Base-by-base conservation (phyloP, 164 flowering plant species). In the Magnolia kwangsiensis region DNA sequence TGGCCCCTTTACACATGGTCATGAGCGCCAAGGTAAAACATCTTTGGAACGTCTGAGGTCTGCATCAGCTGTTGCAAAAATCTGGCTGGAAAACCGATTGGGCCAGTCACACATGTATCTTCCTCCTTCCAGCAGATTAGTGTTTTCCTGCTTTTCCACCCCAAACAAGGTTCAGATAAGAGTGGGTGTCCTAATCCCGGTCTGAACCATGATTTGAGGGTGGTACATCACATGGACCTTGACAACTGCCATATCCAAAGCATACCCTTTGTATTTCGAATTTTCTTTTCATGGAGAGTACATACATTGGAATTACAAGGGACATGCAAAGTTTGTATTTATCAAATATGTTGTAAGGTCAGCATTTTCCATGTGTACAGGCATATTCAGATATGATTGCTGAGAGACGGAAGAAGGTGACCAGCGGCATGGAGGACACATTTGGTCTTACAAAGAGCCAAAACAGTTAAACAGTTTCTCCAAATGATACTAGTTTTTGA, bases 351-450 rank as follows among this genome's bases (percentile, higher is more conserved):
- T 19, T 50, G 5, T 70, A 19, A 19, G 58, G 10, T 58, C 2
- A 6, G 13, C 67, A 20, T 18, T 10, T 74, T 76, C 18, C 49
- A 1, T 37, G 63, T 81, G 59, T 74, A 9, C 88, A 92, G 98
- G 90, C 85, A 73, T 94, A 94, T 81, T 21, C 89, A 24, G 86
- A 87, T 16, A 92, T 91, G 98, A 94, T 92, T 63, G 87, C 88
- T 0, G 96, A 90, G 75, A 80, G 98, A 63, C 82, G 91, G 75
- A 85, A 80, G 78, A 89, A 81, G 72, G 90, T 92, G 74, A 85
- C 63, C 5, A 85, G 58, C 66, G 96, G 98, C 18, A 66, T 71
- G 18, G 98, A 93, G 78, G 98, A 93, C 82, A 93, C 94, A 27
- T 93, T 86, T 83, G 98, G 98, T 68, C 16, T 21, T 76, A 64